Percentiles rank a stretch among this genome's conserved stretches.
phyloP scores from a whole-genome alignment of 1,139 yeast genomes.

The Hansenula lynferdii region DNA sequence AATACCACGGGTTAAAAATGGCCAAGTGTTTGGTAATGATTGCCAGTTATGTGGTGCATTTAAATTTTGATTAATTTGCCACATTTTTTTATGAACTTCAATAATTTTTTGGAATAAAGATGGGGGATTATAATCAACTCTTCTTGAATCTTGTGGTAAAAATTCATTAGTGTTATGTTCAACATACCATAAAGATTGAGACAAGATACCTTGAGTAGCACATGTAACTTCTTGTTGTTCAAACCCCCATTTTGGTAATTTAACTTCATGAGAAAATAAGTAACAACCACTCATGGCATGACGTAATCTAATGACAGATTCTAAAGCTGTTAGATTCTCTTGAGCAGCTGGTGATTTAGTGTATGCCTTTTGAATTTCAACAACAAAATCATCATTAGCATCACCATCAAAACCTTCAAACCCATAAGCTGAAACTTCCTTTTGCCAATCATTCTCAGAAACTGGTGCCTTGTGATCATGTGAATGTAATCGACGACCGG shows the following conservation, averaged over 20 bases:
- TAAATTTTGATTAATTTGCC: slow-evolving; percentile 83
- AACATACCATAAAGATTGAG: slow-evolving; percentile 80
- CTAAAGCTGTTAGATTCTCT: slow-evolving; percentile 65
- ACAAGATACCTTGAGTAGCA: slow-evolving; percentile 73
- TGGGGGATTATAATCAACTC: slow-evolving; percentile 57
- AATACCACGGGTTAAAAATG: slow-evolving; percentile 83
- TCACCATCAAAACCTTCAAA: slow-evolving; percentile 89
- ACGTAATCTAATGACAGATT: slow-evolving; percentile 78
- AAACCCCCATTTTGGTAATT: slow-evolving; percentile 94
- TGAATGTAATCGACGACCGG: slow-evolving; percentile 85
- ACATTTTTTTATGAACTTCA: slow-evolving; percentile 86
- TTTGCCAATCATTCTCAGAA: slow-evolving; percentile 91
- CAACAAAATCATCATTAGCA: slow-evolving; percentile 90
- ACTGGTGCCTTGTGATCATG: slow-evolving; percentile 96
- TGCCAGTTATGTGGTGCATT: slow-evolving; percentile 86
- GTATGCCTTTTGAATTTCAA: slow-evolving; percentile 69
- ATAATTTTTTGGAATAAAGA: slow-evolving; percentile 64
- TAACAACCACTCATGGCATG: slow-evolving; percentile 91
- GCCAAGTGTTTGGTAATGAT: slow-evolving; percentile 89
- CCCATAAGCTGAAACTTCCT: slow-evolving; percentile 92
- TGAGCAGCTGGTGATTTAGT: slow-evolving; percentile 57
- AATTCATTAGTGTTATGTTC: slow-evolving; percentile 64
- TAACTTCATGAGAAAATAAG: slow-evolving; percentile 79
- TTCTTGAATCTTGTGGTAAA: slow-evolving; percentile 42
- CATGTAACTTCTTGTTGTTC: slow-evolving; percentile 97